These are phyloP conservation scores for Parietaria judaica DNA, from an alignment of 306 rosid genomes.

Conservation along the genomic window DNA sequence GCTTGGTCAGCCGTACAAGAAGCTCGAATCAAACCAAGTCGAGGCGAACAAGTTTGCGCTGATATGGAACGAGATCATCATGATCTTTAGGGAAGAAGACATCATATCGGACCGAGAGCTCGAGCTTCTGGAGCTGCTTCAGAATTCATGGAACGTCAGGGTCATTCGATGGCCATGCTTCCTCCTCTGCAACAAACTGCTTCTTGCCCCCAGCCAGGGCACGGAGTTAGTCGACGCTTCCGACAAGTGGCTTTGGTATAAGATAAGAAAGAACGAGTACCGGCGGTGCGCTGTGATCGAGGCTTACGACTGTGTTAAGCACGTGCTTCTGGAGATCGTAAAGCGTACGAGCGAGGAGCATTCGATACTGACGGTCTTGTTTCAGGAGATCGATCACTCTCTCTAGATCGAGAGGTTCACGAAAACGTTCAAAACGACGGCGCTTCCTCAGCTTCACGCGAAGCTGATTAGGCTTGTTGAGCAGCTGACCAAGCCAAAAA, in stretches of 20 bases:
- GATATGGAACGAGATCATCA: conserved; percentile 89
- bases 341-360: conserved; percentile 63
- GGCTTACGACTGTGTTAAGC: conserved; percentile 69
- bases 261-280: conserved; percentile 81
- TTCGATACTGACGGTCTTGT: conserved; percentile 68
- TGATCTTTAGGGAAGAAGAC: conserved; percentile 91
- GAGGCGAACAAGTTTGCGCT: conserved; percentile 87
- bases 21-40: conserved; percentile 79
- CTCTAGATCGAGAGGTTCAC: conserved; percentile 68
- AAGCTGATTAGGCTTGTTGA: conserved; percentile 71
- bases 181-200: conserved; percentile 86
- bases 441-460: conserved; percentile 63
- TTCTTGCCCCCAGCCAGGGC: conserved; percentile 91
- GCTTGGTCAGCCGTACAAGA: conserved; percentile 64
- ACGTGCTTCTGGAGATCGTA: conserved; percentile 58
- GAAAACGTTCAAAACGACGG: conserved; percentile 60
- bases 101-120: conserved; percentile 74
- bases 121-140: conserved; percentile 82
- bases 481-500: conserved; percentile 49
- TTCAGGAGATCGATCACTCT: conserved; percentile 85
- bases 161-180: conserved; percentile 95
- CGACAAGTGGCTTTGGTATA: conserved; percentile 68
- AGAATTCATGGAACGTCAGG: conserved; percentile 77
- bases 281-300: conserved; percentile 87
- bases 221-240: conserved; percentile 72